Evolutionary conservation across 176 grass and related monocot species (phyloP), one percentile per base, ranked within the genome.

Genomic region (Musa acuminata): DNA sequence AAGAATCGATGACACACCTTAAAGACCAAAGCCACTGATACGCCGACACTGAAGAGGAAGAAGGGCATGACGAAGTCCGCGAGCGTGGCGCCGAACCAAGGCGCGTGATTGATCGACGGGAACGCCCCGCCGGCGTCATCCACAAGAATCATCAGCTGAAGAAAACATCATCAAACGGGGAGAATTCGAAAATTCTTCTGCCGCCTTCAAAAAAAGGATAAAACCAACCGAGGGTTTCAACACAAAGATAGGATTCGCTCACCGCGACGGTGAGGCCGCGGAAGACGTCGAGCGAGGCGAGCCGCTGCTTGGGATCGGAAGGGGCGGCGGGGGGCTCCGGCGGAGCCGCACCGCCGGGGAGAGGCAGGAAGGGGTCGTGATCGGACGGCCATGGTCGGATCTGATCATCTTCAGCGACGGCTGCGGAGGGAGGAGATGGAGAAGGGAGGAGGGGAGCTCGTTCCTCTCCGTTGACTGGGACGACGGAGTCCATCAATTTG

Each of bases 61-160:
- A 82, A 82, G 11, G 90, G 94, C 94, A 93, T 91, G 76, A 98
- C 88, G 76, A 93, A 98, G 74, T 98, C 94, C 23, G 94, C 94
- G n/a, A 89, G 83, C 11, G 94, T 98, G 1, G 89, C 87, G 35
- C 94, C 94, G 12, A 98, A 84, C 94, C 94, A 98, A 57, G 94
- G 94, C 67, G 90, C 60, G 73, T 98, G 94, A 66, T 98, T 98
- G 67, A 98, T 98, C 62, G 83, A 83, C 63, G 94, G 90, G 76
- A 91, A 90, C 83, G 90, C 90, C 73, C 94, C 90, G 19, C 94
- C 94, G 2, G 94, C 87, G 80, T 93, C 87, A 65, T 98, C 94
- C 77, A 87, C 94, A 55, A 98, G 81, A 84, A 98, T 92, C 94
- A 98, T 93, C 76, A 93, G 82, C 90, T 97, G 49, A 58, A 20